Conservation (phyloP, 139 green algal genomes). For the Chlamydomonas eustigma region DNA sequence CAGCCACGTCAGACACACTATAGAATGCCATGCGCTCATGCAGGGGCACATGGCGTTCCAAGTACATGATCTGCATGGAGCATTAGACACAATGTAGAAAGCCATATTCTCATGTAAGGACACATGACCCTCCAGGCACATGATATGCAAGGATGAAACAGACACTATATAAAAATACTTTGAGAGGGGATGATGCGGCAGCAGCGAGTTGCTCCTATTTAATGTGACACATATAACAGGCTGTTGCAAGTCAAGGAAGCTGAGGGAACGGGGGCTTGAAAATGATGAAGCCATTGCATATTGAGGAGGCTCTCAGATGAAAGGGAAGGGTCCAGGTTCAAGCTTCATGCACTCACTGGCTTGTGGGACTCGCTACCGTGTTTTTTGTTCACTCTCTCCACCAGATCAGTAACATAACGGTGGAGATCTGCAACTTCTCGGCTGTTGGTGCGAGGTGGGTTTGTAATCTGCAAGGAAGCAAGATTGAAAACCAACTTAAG, state of each 20-base stretch:
- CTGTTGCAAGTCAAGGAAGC: no score
- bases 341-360: no score
- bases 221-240: no score
- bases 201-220: no score
- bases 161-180: no score
- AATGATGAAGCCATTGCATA: no score
- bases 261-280: no score
- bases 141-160: no score
- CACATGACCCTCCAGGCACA: slow-evolving; percentile 83
- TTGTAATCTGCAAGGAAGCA: slow-evolving; percentile 70
- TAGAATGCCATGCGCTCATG: slow-evolving; percentile 94
- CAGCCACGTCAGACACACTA: slow-evolving; percentile 70
- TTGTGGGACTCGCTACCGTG: background rate
- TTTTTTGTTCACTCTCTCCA: slow-evolving; percentile 64
- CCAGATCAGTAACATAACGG: slow-evolving; percentile 54
- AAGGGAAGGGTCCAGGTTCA: no score
- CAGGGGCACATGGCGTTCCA: slow-evolving; percentile 85
- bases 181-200: no score
- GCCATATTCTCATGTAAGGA: slow-evolving; percentile 92
- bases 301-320: no score
- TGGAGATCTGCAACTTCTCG: slow-evolving; percentile 81
- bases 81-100: slow-evolving; percentile 77
- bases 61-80: slow-evolving; percentile 58
- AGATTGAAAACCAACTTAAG: no score
- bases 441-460: slow-evolving; percentile 44